phyloP scores from a whole-genome alignment of 352 stramenopile species.

The Globisporangium carolinianum region DNA sequence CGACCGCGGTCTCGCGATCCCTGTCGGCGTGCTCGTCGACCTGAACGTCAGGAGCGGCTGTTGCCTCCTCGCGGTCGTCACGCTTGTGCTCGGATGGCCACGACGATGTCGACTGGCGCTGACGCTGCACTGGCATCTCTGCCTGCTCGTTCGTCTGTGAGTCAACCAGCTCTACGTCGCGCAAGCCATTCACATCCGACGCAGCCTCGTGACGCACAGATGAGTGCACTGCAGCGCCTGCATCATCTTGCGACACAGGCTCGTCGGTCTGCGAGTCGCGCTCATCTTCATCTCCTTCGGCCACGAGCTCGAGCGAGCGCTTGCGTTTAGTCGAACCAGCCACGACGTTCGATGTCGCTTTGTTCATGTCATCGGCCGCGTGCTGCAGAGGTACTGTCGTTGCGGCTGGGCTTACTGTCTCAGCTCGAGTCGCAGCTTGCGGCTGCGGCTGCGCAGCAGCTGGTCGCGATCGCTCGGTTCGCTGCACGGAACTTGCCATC shows the following conservation, averaged over 20 bases:
- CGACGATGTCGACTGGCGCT: background rate
- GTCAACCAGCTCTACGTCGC: background rate
- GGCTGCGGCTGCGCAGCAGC: no score
- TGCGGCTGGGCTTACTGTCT: background rate
- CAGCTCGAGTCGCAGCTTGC: no score
- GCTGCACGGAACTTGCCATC: constrained; percentile 14
- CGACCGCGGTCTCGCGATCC: background rate
- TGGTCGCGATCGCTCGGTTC: constrained; percentile 4
- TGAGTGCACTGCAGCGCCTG: background rate
- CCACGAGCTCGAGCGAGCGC: constrained; percentile 7
- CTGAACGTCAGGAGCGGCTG: background rate
- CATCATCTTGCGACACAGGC: background rate
- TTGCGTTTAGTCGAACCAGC: background rate
- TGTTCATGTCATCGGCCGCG: background rate
- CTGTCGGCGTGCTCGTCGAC: background rate
- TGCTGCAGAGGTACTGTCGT: background rate
- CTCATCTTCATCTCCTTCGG: background rate
- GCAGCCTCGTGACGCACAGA: no score
- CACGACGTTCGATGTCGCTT: background rate
- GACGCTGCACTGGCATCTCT: background rate
- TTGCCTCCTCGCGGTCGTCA: background rate
- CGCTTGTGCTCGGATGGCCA: background rate
- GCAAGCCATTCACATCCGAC: no score
- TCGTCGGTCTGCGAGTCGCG: background rate
- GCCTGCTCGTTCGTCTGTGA: background rate